phyloP scores from a whole-genome alignment of 176 grass and related monocot genomes.

The Hordeum marinum region DNA sequence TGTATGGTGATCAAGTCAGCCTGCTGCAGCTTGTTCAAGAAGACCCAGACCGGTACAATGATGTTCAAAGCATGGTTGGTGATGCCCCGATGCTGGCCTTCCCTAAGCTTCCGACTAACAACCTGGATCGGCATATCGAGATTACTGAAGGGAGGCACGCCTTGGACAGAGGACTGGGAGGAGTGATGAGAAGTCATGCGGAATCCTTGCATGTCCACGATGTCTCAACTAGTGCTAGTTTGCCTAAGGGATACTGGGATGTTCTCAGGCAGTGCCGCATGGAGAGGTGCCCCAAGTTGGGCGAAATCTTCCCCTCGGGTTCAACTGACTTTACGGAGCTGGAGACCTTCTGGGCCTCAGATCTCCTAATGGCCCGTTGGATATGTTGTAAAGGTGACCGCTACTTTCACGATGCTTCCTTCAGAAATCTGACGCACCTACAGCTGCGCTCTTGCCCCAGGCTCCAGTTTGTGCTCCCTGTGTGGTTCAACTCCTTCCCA shows the following conservation, averaged over 20 bases:
- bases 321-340: accelerated
- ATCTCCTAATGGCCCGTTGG: neutral
- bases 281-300: constrained; percentile 11
- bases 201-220: neutral
- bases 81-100: neutral
- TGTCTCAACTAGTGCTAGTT: neutral
- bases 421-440: neutral
- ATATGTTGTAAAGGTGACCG: neutral
- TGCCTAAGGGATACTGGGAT: neutral
- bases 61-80: neutral
- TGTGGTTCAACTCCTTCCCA: neutral
- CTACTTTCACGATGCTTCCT: neutral
- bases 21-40: neutral
- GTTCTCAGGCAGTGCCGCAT: neutral
- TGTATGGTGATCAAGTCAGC: too few species aligned
- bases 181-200: accelerated
- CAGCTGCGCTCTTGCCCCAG: neutral
- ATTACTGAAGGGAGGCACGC: neutral
- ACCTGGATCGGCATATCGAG: neutral
- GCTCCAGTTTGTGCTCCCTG: neutral
- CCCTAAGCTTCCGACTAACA: neutral
- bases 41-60: neutral
- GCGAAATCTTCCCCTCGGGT: neutral
- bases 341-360: neutral
- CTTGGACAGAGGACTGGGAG: too few species aligned